Evolutionary conservation across 257 asterid species (phyloP), one percentile per base, ranked within the genome.

Genomic region (Penstemon eatonii): DNA sequence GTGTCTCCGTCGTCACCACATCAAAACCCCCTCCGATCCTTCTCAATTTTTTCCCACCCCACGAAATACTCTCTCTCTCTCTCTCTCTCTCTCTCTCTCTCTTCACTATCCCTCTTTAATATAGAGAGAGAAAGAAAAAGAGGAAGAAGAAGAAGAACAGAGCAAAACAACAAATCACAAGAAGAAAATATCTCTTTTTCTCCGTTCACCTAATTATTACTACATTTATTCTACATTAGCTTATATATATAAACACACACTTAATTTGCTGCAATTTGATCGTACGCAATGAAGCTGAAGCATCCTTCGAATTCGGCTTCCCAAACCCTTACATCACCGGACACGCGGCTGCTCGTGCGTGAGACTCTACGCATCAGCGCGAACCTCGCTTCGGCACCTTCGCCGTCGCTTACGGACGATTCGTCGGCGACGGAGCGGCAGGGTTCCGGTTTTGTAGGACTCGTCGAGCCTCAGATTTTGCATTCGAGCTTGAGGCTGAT

Each of bases 381-480:
- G 4, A 43, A 43, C 9, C 47, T 43, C 8, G 47, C 96, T 61
- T 91, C 96, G 73, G 87, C 96, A 43, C 77, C 96, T 55, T 81
- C 81, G 65, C 75, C 81, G 38, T 49, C 88, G 15, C 56, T 85
- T 39, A 54, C 55, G 40, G 52, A 78, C 3, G 33, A 25, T 25
- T 25, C 47, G 47, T 43, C 47, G 3, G 47, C 47, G 47, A 5
- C 9, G 9, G 47, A 43, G 47, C 9, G 47, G 6, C 8, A 5
- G 4, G 4, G 9, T 43, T 43, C 47, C 6, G 47, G 47, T 8
- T 43, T 43, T 8, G 9, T 5, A 8, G 47, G 47, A 43, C 47
- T 43, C 9, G 47, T 43, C 8, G 47, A 43, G 47, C 47, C 47
- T 43, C 47, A 43, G 47, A 5, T 43, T 43, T 43, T 43, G 47